Evolutionary conservation across 2,329 filamentous ascomycete genomes (phyloP), one percentile per base, ranked within the genome.

Genomic region (Trichoderma brevicompactum): DNA sequence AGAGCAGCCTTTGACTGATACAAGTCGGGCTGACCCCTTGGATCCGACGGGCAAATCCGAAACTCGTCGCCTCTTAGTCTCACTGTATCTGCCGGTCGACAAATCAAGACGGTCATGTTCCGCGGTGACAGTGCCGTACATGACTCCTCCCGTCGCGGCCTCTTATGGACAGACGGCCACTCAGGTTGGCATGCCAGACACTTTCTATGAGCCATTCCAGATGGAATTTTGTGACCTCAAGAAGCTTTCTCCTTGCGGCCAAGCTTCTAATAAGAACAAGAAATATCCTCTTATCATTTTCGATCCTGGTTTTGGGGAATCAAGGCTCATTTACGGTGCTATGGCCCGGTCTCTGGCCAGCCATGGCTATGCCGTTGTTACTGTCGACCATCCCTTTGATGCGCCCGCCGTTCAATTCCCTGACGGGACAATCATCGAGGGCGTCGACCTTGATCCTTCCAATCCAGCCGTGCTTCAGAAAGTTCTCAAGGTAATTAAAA

Each of bases 331-430:
- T 1, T 81, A 85, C 68, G 76, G 73, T 4, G 77, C 76, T 5
- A 75, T 80, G 65, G 80, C 81, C 1, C 76, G 77, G 2, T 78
- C 80, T 3, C 73, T 85, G 3, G 80, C 82, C 0, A 81, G 79
- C 15, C 74, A 78, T 6, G 82, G 82, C 0, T 81, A 78, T 55
- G 73, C 78, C 0, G 79, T 85, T 2, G 72, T 83, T 12, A 73
- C 81, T 0, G 72, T 85, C 28, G 83, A 85, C 64, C 83, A 85
- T 58, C 77, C 82, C 0, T 79, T 80, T 54, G 82, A 85, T 54
- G 75, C 79, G 0, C 65, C 71, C 0, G 73, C 81, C 19, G 77
- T 85, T 8, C 77, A 83, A 63, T 83, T 81, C n/a, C 79, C 81
- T 0, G 73, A 83, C 63, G 81, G 77, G 4, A 73, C 74, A 0